Evolutionary conservation across 257 asterid species (phyloP).

Genomic region (Agastache rugosa): DNA sequence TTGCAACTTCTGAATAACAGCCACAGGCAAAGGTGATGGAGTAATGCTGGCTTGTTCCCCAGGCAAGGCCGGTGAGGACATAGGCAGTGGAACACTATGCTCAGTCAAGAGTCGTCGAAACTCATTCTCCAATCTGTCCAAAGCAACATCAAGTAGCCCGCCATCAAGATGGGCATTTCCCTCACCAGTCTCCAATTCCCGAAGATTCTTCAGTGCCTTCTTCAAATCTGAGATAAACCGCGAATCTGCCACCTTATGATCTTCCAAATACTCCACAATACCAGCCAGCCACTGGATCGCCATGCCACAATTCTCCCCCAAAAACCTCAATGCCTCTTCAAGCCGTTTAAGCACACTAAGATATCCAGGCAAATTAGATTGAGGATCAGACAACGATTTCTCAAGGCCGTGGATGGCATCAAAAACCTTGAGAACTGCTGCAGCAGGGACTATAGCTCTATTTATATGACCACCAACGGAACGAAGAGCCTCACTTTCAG

Average conservation of each 20-base stretch:
- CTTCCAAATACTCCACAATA: conserved; percentile 83
- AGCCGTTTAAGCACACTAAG: conserved; percentile 79
- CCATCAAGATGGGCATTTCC: conserved; percentile 87
- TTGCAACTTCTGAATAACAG: conserved; percentile 77
- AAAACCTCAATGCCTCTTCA: conserved; percentile 74
- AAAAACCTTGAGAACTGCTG: conserved; percentile 90
- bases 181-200: conserved; percentile 61
- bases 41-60: conserved; percentile 70
- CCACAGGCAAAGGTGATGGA: conserved; percentile 75
- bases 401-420: conserved; percentile 93
- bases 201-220: conserved; percentile 54
- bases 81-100: conserved; percentile 67
- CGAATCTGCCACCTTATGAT: conserved; percentile 76
- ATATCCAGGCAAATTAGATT: conserved; percentile 74
- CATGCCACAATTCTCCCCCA: conserved; percentile 83
- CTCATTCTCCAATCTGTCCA: conserved; percentile 73
- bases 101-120: conserved; percentile 68
- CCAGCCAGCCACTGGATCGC: conserved; percentile 90
- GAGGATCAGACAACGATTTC: conserved; percentile 81
- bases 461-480: conserved; percentile 82
- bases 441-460: conserved; percentile 87
- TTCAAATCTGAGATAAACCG: conserved; percentile 60
- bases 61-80: conserved; percentile 58
- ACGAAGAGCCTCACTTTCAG: conserved; percentile 62
- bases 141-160: conserved; percentile 73